Conservation (phyloP, 306 rosid genomes). For the Pyrus communis region DNA sequence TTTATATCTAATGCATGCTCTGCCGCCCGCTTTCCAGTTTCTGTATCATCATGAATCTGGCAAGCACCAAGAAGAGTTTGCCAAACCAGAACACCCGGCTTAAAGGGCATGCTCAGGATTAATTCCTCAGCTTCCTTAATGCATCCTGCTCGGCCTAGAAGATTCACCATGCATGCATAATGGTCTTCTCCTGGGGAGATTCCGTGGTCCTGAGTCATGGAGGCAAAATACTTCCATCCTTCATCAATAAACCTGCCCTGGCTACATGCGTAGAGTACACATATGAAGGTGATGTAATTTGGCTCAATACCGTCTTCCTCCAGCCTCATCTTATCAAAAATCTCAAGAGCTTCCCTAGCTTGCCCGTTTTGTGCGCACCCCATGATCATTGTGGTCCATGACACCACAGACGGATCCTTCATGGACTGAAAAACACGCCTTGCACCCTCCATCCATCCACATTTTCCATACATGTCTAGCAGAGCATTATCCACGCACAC, state of each 20-base stretch:
- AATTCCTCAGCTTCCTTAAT: slow-evolving; percentile 61
- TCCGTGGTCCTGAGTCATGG: slow-evolving; percentile 48
- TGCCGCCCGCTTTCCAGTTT: slow-evolving; percentile 58
- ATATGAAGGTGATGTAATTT: slow-evolving; percentile 60
- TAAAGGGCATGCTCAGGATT: slow-evolving; percentile 47
- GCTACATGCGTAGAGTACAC: slow-evolving; percentile 78
- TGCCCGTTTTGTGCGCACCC: slow-evolving; percentile 64
- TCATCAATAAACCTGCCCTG: slow-evolving; percentile 55
- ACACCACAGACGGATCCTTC: slow-evolving; percentile 48
- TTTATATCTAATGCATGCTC: slow-evolving; percentile 37
- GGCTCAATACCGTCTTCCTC: slow-evolving; percentile 27
- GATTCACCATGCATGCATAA: slow-evolving; percentile 68
- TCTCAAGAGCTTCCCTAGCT: slow-evolving; percentile 53
- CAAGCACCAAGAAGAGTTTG: slow-evolving; percentile 77
- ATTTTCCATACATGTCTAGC: slow-evolving; percentile 81
- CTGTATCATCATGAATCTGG: slow-evolving; percentile 48
- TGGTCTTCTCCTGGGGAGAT: slow-evolving; percentile 65
- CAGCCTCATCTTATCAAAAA: slow-evolving; percentile 57
- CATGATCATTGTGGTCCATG: slow-evolving; percentile 81
- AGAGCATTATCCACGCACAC: slow-evolving; percentile 70
- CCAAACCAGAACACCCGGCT: slow-evolving; percentile 59
- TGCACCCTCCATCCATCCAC: slow-evolving; percentile 58
- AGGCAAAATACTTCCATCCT: slow-evolving; percentile 52
- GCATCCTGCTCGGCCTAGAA: slow-evolving; percentile 57
- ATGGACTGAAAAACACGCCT: slow-evolving; percentile 35